Evolutionary conservation across 129 eudicot species (phyloP), one percentile per base, ranked within the genome.

Genomic region (Logfia minima): DNA sequence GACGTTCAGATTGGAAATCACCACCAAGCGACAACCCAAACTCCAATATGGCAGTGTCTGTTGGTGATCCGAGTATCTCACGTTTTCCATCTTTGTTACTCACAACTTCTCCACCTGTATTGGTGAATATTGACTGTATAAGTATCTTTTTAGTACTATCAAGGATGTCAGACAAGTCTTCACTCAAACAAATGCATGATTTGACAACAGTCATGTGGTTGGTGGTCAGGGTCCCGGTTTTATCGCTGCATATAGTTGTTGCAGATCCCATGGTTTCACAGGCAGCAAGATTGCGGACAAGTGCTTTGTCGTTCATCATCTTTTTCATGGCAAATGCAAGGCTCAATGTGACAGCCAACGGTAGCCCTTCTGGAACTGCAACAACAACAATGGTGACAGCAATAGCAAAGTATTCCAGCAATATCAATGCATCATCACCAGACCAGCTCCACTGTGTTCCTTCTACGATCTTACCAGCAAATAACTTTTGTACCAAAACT

Each of bases 191-290:
- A 22, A 93, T 84, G 84, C 96, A 93, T 0, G 96, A 84, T 82
- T 90, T 93, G 79, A 93, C 98, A 8, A 93, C 97, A 2, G 98
- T 93, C 98, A 93, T 93, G 73, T 73, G 92, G 77, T 93, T 93
- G 24, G 98, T 93, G 6, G 98, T 93, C 3, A 93, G 83, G 0
- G 97, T 93, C 18, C 98, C 98, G 0, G 98, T 93, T 77, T 93
- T 93, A 80, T 93, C 98, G 81, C 97, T 93, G 66, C 98, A 93
- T 41, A 93, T 93, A 17, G 89, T 90, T 16, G 98, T 93, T 37
- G 98, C 92, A 7, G 98, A 93, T 9, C 98, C 98, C 98, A 93
- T 93, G 2, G 98, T 93, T 81, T 93, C 98, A 78, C 98, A 93
- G 34, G 98, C 98, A 0, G 98, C 98, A 17, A 93, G 86, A 82